Evolutionary conservation across 1,139 yeast species (phyloP).

Genomic region (Meyerozyma guilliermondii): DNA sequence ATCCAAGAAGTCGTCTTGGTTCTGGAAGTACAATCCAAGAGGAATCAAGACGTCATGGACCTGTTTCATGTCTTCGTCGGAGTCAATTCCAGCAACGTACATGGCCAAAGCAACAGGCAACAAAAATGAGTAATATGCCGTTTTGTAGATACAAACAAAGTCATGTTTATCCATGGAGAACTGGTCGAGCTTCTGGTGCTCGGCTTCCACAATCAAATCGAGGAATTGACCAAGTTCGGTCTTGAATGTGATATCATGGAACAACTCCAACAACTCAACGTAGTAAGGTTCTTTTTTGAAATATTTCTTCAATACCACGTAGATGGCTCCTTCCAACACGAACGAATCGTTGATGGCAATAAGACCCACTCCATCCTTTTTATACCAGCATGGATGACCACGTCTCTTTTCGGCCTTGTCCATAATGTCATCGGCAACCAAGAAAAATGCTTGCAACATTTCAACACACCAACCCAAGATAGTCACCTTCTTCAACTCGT

Average conservation of each 20-base stretch:
- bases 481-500: slow-evolving; percentile 80
- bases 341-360: slow-evolving; percentile 97
- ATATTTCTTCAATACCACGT: slow-evolving; percentile 81
- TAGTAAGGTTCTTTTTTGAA: slow-evolving; percentile 80
- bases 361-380: slow-evolving; percentile 70
- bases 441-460: slow-evolving; percentile 90
- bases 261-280: slow-evolving; percentile 84
- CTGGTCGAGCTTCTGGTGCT: slow-evolving; percentile 79
- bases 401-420: slow-evolving; percentile 95
- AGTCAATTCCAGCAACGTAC: slow-evolving; percentile 79
- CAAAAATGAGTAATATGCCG: slow-evolving; percentile 96
- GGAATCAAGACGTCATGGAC: slow-evolving; percentile 87
- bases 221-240: slow-evolving; percentile 96
- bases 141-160: slow-evolving; percentile 92
- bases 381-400: slow-evolving; percentile 99
- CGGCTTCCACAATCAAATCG: slow-evolving; percentile 96
- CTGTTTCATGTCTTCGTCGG: slow-evolving; percentile 75
- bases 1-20: slow-evolving; percentile 96
- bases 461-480: slow-evolving; percentile 96
- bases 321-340: slow-evolving; percentile 94
- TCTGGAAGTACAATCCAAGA: slow-evolving; percentile 97
- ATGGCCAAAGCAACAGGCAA: slow-evolving; percentile 96
- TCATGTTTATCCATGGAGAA: slow-evolving; percentile 88
- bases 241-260: slow-evolving; percentile 93
- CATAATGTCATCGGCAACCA: slow-evolving; percentile 99